Base-by-base conservation (phyloP, 2,329 filamentous ascomycete species). In the Claviceps fusiformis region DNA sequence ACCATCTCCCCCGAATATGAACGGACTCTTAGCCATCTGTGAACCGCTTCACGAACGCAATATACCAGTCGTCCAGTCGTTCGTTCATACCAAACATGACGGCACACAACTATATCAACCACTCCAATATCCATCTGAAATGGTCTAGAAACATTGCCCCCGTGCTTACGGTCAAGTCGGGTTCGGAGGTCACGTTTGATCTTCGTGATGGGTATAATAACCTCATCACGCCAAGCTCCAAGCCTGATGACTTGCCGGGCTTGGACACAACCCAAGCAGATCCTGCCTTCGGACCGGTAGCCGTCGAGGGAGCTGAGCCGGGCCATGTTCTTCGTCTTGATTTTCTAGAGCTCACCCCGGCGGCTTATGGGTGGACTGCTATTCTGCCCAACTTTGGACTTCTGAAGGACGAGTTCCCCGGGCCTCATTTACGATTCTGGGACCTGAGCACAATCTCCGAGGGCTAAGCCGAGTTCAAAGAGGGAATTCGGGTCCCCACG, bases 311-410 rank as follows among this genome's bases (percentile, higher is more conserved):
- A 52, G 76, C 76, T 13, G 66, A 73, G 54, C 75, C 76, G 0
- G 77, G 77, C 44, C 76, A 79, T 60, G 72, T 77, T 2, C 67
- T 80, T 33, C 73, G 75, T 57, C 67, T 79, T 46, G 76, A 79
- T 46, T 67, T 80, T 52, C 68, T 78, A 17, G 67, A 70, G 29
- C 66, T 79, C 5, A 59, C 69, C 55, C 68, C 73, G 5, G 71
- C 69, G 3, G 65, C 69, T 19, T 19, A 19, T 68, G 77, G 76
- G 35, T 80, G 76, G 76, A 78, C 76, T 0, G 73, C 71, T n/a
- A 70, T 79, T 35, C 68, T 79, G 52, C 73, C 73, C 0, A 69
- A 68, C 19, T 78, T 79, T 58, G 77, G 77, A 3, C 68, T 80
- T 8, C 62, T 80, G 15, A 64, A 68, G 3, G 74, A 77, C 50